A percentile compares a stretch with the other conserved stretches of the same genome.
Conservation (phyloP, 176 grass and related monocot species). For the Eragrostis curvula region DNA sequence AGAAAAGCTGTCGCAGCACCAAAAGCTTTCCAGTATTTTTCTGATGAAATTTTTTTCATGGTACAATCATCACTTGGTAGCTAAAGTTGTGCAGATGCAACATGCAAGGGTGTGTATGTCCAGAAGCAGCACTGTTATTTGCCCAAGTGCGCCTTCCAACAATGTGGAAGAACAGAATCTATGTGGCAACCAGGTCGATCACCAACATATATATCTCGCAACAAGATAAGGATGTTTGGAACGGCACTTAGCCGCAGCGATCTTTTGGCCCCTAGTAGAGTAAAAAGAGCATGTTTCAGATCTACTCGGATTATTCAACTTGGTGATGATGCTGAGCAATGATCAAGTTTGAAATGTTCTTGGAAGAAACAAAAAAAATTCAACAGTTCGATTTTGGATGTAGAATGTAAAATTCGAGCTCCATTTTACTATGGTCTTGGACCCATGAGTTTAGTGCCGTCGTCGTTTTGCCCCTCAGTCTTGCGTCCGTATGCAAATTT, state of each 20-base stretch:
- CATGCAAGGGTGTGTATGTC: background rate
- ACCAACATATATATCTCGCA: background rate
- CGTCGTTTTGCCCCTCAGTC: too few species aligned
- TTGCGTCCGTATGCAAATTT: too few species aligned
- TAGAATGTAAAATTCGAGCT: background rate
- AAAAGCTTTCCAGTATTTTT: background rate
- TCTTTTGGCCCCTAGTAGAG: background rate
- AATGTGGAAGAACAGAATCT: background rate
- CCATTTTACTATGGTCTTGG: too few species aligned
- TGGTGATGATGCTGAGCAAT: background rate
- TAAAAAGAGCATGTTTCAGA: background rate
- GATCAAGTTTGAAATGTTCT: background rate
- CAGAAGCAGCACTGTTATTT: background rate
- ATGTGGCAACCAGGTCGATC: slow-evolving; percentile 26
- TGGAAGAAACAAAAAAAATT: background rate
- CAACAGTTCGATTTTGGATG: background rate
- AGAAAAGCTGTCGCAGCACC: background rate
- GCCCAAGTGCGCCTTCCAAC: slow-evolving; percentile 32
- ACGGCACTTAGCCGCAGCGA: background rate
- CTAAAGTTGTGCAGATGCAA: background rate
- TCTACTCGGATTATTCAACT: slow-evolving; percentile 1
- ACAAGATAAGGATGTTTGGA: background rate
- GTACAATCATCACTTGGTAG: slow-evolving; percentile 8
- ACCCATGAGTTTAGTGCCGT: too few species aligned
- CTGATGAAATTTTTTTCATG: background rate